A percentile compares a stretch with the other conserved stretches of the same genome.
Evolutionary conservation across 2,329 filamentous ascomycete species (phyloP).

Genomic region (Emergomyces orientalis): DNA sequence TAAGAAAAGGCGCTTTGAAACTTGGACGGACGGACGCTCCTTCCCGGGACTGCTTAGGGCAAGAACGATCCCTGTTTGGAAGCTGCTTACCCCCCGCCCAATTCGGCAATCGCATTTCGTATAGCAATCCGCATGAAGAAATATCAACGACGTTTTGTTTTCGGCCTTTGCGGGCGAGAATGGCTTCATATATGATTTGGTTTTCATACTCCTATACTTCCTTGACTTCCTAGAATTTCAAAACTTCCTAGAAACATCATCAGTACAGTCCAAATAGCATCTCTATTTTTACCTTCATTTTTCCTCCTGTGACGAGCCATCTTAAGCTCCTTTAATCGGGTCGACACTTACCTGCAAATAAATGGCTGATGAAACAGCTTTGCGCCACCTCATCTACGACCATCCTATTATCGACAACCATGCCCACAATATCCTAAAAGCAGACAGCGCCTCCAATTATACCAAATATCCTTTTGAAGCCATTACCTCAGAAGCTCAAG

Average conservation of each 20-base stretch:
- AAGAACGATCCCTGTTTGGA: background rate
- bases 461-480: conserved; percentile 44
- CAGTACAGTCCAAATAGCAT: background rate
- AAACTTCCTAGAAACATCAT: background rate
- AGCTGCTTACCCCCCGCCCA: background rate
- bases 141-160: background rate
- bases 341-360: conserved; percentile 3
- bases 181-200: background rate
- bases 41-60: background rate
- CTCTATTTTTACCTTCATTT: background rate
- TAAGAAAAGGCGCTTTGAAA: background rate
- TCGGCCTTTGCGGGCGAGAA: background rate
- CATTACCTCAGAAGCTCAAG: conserved; percentile 64
- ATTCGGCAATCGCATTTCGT: background rate
- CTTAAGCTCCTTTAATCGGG: background rate
- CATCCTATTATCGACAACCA: conserved; percentile 42
- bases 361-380: conserved; percentile 16
- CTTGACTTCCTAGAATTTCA: background rate
- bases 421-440: conserved; percentile 37
- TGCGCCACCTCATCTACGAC: conserved; percentile 29
- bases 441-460: conserved; percentile 26
- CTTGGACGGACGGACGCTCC: background rate
- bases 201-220: background rate
- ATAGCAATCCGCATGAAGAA: background rate
- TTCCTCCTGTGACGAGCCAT: background rate